Conservation (phyloP, 176 grass and related monocot species). For the Raddia guianensis region DNA sequence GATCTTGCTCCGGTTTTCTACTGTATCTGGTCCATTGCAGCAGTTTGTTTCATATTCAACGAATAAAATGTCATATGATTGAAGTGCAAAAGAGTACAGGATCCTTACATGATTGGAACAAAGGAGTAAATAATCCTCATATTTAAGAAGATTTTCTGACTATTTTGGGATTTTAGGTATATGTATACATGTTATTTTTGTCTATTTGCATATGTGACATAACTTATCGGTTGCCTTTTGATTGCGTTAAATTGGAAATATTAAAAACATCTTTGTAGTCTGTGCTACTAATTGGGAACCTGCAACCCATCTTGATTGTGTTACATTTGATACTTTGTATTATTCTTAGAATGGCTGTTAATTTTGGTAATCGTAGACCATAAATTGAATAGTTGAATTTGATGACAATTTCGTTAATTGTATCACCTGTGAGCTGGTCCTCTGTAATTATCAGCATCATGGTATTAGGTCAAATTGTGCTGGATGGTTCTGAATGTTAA, state of each 20-base stretch:
- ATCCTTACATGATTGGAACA: neutral
- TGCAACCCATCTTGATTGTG: neutral
- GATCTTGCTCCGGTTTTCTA: neutral
- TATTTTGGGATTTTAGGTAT: neutral
- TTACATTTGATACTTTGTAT: neutral
- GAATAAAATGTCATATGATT: neutral
- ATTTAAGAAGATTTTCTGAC: neutral
- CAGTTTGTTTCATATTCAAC: conserved; percentile 11
- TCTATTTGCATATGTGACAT: neutral
- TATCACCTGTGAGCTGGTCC: neutral
- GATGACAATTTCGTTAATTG: neutral
- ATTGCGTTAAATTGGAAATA: neutral
- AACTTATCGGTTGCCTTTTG: neutral
- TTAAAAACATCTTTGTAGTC: neutral
- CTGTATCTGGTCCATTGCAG: neutral
- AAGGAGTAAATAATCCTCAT: neutral
- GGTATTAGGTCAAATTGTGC: neutral
- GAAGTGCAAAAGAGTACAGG: neutral
- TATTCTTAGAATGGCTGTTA: neutral
- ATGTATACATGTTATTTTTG: neutral
- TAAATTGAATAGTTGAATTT: neutral
- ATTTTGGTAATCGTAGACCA: neutral
- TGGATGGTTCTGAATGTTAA: no score
- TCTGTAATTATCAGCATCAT: neutral
- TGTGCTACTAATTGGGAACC: neutral